phyloP scores from a whole-genome alignment of 345 rosid species.

The Erucastrum elatum region DNA sequence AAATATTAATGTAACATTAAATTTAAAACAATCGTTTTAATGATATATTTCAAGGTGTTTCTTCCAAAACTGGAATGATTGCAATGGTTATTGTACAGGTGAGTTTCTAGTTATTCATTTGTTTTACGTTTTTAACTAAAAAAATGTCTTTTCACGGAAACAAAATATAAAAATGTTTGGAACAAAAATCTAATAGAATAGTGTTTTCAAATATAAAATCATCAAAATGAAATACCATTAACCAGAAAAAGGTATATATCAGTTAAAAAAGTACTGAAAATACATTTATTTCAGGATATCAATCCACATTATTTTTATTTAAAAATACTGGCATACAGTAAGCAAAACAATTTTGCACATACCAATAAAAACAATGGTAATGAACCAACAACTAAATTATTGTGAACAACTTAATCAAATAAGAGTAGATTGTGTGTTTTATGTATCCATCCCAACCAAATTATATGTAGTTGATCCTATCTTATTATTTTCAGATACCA shows the following conservation, averaged over 20 bases:
- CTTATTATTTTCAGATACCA: constrained; percentile 51
- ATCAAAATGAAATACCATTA: neutral
- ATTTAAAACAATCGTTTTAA: neutral
- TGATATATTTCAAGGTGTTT: constrained; percentile 50
- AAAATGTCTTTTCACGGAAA: neutral
- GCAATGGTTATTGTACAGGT: constrained; percentile 83
- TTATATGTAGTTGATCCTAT: neutral
- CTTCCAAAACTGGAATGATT: constrained; percentile 66
- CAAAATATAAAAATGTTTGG: neutral
- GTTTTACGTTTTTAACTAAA: neutral
- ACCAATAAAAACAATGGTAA: neutral
- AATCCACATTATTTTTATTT: neutral
- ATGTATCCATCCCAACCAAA: neutral
- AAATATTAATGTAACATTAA: neutral
- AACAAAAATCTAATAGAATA: neutral
- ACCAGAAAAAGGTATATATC: neutral
- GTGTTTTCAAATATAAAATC: neutral
- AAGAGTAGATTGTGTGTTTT: neutral
- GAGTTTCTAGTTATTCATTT: neutral
- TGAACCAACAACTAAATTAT: neutral
- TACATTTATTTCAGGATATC: neutral
- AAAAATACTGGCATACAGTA: neutral
- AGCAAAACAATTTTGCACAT: neutral
- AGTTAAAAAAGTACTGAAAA: neutral
- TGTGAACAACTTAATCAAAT: neutral